Evolutionary conservation across 148 eudicot genomes (phyloP), one percentile per base, ranked within the genome.

Genomic region (Amaranthus hypochondriacus): DNA sequence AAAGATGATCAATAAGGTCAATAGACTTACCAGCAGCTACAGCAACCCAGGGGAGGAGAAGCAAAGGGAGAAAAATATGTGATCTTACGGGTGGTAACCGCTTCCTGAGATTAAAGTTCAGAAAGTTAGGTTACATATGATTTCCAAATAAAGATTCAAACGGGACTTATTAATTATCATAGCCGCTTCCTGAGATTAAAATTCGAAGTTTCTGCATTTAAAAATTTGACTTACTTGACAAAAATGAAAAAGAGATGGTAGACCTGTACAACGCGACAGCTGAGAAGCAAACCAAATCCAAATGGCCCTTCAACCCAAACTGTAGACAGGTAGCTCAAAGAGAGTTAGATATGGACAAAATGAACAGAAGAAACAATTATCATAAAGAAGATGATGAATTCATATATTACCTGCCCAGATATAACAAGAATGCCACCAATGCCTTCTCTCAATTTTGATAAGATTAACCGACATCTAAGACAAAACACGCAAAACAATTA

Each of bases 401-500:
- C 21, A 9, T 1, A 70, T 50, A 54, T 75, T 73, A 93, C 98
- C 94, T 78, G 89, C 87, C 98, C 98, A 93, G 59, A 88, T 44
- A 85, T 93, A 93, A 81, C 98, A 93, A 73, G 98, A 93, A 58
- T 82, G 86, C 98, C 98, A 90, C 98, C 96, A 86, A 80, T 83
- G 81, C 76, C 83, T 81, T 77, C 67, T 84, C 63, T 73, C 81
- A 53, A 85, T 72, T 69, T 79, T 89, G 77, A 93, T 81, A 73
- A 87, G 81, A 70, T 83, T 83, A 54, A 85, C 77, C 48, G 94
- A 86, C 89, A 93, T 86, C 98, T 92, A 87, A 50, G 76, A 82
- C 7, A 44, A 58, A 82, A 61, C 49, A 65, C 5, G 52, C 62
- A 49, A 43, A 15, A 43, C 73, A 9, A 65, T 47, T 39, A 74